Conservation (phyloP, 441 rosid species). For the Gossypium gossypioides region DNA sequence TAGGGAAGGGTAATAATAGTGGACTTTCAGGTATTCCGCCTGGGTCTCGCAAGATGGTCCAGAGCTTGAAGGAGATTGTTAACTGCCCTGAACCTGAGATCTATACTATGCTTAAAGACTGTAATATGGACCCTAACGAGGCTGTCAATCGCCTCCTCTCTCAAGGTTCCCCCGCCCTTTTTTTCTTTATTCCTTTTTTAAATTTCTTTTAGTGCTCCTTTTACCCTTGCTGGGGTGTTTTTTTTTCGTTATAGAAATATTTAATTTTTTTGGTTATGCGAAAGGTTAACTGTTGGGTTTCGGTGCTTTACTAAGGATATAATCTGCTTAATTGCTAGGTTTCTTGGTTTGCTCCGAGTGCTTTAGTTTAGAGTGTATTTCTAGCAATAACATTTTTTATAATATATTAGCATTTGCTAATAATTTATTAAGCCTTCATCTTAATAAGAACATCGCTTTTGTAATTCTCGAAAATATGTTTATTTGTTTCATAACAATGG, state of each 20-base stretch:
- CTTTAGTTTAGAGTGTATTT: neutral
- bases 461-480: neutral
- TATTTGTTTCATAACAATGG: neutral
- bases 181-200: neutral
- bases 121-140: slow-evolving; percentile 98
- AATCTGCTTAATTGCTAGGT: neutral
- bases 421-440: neutral
- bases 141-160: slow-evolving; percentile 86
- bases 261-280: neutral
- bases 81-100: slow-evolving; percentile 84
- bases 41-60: slow-evolving; percentile 74
- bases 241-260: neutral
- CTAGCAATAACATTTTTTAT: neutral
- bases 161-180: slow-evolving; percentile 43
- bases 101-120: slow-evolving; percentile 88
- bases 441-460: neutral
- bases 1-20: slow-evolving; percentile 34
- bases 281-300: neutral
- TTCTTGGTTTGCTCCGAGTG: neutral
- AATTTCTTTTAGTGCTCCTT: neutral
- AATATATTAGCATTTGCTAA: neutral
- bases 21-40: slow-evolving; percentile 66
- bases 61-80: slow-evolving; percentile 92
- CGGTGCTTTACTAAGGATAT: neutral
- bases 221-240: neutral